These are phyloP conservation scores for Cryptococcus sp. DNA, from an alignment of 1,284 basidiomycete species.

Conservation along the genomic window DNA sequence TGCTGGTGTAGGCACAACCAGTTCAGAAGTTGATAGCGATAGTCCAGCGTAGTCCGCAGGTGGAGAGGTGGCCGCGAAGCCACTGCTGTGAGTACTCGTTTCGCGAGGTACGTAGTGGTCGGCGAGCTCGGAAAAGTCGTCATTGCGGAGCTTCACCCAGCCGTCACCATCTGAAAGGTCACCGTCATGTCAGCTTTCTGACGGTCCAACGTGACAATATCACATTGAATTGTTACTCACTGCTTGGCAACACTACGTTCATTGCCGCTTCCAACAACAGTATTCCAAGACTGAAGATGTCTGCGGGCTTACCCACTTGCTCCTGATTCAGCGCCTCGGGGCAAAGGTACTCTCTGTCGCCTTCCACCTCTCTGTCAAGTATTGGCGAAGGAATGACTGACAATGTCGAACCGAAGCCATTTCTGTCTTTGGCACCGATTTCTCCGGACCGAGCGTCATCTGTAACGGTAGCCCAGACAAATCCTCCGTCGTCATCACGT, in stretches of 20 bases:
- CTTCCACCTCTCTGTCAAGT: constrained; percentile 65
- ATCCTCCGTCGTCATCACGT: constrained; percentile 30
- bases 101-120: constrained; percentile 44
- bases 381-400: constrained; percentile 32
- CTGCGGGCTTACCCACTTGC: constrained; percentile 82
- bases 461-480: constrained; percentile 34
- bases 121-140: constrained; percentile 88
- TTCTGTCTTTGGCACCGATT: constrained; percentile 3
- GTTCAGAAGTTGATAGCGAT: constrained; percentile 41
- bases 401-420: constrained; percentile 4
- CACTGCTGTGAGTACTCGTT: constrained; percentile 3
- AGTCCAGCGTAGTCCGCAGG: constrained; percentile 9
- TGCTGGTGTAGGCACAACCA: constrained; percentile 17
- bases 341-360: constrained; percentile 94
- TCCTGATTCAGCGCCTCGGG: constrained; percentile 87
- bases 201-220: background rate
- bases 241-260: constrained; percentile 93
- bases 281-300: constrained; percentile 94
- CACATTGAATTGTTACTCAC: constrained; percentile 60
- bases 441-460: constrained; percentile 37
- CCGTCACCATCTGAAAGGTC: constrained; percentile 59
- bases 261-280: constrained; percentile 89
- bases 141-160: constrained; percentile 89
- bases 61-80: constrained; percentile 8
- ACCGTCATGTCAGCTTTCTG: background rate